A percentile compares a stretch with the other conserved stretches of the same genome.
Evolutionary conservation across 2,329 filamentous ascomycete genomes (phyloP).

Genomic region (Cladosporium halotolerans): DNA sequence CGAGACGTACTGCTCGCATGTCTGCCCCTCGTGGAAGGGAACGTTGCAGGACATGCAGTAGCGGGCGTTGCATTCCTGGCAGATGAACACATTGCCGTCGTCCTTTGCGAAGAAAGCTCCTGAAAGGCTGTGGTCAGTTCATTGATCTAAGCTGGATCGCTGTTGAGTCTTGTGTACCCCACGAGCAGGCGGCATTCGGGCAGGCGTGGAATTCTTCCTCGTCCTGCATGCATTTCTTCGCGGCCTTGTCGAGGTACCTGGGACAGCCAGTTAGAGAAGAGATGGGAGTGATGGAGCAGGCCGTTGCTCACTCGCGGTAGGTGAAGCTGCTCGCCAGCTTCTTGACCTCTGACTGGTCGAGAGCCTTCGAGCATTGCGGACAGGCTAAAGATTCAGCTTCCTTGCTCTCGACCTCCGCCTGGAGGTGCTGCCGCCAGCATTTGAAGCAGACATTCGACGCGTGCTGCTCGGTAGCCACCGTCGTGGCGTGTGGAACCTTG

Average conservation of each 20-base stretch:
- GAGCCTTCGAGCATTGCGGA: constrained; percentile 14
- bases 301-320: background rate
- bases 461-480: background rate
- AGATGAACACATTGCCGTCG: constrained; percentile 21
- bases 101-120: constrained; percentile 17
- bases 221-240: constrained; percentile 1
- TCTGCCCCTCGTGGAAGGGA: constrained; percentile 19
- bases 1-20: constrained; percentile 17
- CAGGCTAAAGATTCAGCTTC: constrained; percentile 12
- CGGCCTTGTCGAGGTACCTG: constrained; percentile 15
- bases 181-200: background rate
- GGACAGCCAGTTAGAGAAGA: background rate
- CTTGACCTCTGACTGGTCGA: constrained; percentile 15
- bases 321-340: constrained; percentile 4
- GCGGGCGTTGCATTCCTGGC: constrained; percentile 16
- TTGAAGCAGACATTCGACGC: constrained; percentile 12
- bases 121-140: background rate
- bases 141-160: background rate
- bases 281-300: background rate
- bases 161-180: background rate
- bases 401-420: constrained; percentile 11
- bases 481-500: background rate
- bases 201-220: constrained; percentile 7
- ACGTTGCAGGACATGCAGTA: constrained; percentile 20
- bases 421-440: constrained; percentile 19